Evolutionary conservation across 495 filamentous ascomycete genomes (phyloP).

Genomic region (Hypomontagnella monticulosa): DNA sequence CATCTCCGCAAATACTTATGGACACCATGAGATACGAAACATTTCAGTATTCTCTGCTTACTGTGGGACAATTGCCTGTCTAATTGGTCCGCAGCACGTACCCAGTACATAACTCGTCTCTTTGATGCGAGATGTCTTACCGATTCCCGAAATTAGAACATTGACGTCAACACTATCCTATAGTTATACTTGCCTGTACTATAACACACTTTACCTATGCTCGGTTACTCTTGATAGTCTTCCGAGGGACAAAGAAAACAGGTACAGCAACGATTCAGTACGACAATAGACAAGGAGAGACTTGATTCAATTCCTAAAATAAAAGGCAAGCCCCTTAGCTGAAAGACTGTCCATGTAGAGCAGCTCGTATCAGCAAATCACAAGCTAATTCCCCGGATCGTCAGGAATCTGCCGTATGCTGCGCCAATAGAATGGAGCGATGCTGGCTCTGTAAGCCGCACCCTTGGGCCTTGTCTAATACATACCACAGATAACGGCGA

Average conservation of each 20-base stretch:
- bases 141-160: constrained; percentile 1
- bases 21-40: constrained; percentile 13
- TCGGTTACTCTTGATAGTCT: neutral
- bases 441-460: neutral
- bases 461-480: neutral
- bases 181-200: neutral
- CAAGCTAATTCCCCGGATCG: constrained; percentile 19
- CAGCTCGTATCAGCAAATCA: constrained; percentile 15
- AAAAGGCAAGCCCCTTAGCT: constrained; percentile 9
- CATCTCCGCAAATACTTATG: constrained; percentile 16
- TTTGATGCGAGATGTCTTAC: constrained; percentile 13
- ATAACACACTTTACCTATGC: neutral
- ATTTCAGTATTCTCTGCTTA: constrained; percentile 15
- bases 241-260: neutral
- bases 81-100: constrained; percentile 18
- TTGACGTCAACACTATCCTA: constrained; percentile 3
- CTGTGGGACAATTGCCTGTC: neutral
- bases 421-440: constrained; percentile 16
- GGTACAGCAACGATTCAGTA: neutral
- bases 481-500: neutral
- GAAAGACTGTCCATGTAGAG: constrained; percentile 6
- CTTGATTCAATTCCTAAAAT: neutral
- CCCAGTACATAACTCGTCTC: neutral
- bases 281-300: neutral
- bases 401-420: constrained; percentile 10